Base-by-base conservation (phyloP, 1,284 basidiomycete genomes). In the Heterobasidion annosum region DNA sequence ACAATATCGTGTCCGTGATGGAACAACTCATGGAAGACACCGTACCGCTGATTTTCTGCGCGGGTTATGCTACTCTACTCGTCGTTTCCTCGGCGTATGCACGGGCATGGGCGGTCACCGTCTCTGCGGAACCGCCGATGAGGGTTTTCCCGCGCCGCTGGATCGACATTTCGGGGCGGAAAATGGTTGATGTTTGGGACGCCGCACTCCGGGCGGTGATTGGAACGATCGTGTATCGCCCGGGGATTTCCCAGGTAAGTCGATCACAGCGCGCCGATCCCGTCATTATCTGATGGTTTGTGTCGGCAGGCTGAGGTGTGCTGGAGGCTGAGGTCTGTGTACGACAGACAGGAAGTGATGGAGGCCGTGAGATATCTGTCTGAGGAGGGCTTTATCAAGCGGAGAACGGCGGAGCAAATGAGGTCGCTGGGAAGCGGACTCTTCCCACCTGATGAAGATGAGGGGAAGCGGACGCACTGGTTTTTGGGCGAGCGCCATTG, bases 311-410 rank as follows among this genome's bases (percentile, higher is more conserved):
- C 72, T 15, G 82, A 85, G 61, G 68, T 93, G 51, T 76, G 81
- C 54, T 84, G 82, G 78, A 76, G 83, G 56, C 70, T 93, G 52
- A 72, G 78, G 54, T 68, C 74, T 10, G 77, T 84, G 33, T 87
- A 91, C 58, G 90, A 93, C 65, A 76, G 86, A 55, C 81, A 86
- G 60, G 91, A 93, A 66, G 68, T 88, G 37, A 70, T 75, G 53
- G 89, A 91, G 18, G 59, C 90, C 19, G 64, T 91, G 51, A 69
- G 72, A 37, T 75, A 78, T 57, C 69, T 93, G 52, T 64, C 67
- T 37, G 73, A 74, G 18, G 78, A 79, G 50, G 74, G 76, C 6
- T 75, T 72, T 57, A 57, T 84, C 45, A 67, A 67, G 51, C 64
- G 70, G 59, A 70, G 71, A 40, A 60, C 60, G 34, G 65, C 44